Conservation (phyloP, 176 grass and related monocot species). For the Tuctoria greenei region DNA sequence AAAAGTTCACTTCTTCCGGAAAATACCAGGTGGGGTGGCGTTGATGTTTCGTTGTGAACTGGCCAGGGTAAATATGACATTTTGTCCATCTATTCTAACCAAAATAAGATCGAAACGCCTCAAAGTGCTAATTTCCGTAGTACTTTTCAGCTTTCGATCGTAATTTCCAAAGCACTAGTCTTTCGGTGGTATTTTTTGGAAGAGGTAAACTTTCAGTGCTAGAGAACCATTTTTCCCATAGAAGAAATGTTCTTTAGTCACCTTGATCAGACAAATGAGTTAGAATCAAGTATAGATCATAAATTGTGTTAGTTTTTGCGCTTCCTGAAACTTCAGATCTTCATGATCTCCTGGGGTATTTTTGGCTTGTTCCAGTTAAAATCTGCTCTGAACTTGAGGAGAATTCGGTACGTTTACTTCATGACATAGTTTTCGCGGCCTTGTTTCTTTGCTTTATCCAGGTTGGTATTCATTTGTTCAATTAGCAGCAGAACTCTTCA, state of each 20-base stretch:
- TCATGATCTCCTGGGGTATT: not conserved
- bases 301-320: not conserved
- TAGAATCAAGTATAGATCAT: not conserved
- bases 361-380: not conserved
- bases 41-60: too few species aligned
- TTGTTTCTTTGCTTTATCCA: not conserved
- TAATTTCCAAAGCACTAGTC: too few species aligned
- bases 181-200: too few species aligned
- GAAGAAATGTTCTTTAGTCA: slow-evolving; percentile 4
- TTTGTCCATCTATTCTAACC: too few species aligned
- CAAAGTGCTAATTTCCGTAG: too few species aligned
- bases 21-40: too few species aligned
- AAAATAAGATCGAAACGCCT: too few species aligned
- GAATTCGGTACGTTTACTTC: not conserved
- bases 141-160: too few species aligned
- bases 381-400: not conserved
- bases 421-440: not conserved
- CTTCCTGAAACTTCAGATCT: not conserved
- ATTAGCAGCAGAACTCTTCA: not conserved
- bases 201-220: too few species aligned
- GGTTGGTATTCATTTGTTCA: not conserved
- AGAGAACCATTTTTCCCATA: not conserved
- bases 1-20: too few species aligned
- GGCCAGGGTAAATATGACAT: too few species aligned
- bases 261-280: not conserved